Percentiles rank a stretch among this genome's conserved stretches.
These are phyloP conservation scores for Cladochytrium replicatum DNA, from an alignment of 192 early-diverging fungal genomes.

Conservation along the genomic window DNA sequence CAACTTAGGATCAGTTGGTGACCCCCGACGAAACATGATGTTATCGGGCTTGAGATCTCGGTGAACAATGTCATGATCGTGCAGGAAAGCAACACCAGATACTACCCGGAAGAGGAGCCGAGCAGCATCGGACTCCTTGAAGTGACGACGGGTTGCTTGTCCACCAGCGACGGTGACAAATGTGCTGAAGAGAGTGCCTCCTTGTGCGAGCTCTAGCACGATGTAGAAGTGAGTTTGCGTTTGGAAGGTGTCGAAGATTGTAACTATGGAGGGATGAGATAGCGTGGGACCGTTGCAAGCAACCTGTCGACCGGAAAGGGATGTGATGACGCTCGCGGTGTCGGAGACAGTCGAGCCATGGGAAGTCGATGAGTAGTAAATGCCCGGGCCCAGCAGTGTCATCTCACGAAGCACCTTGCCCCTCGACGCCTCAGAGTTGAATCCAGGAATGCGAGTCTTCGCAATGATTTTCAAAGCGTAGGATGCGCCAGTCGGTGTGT, in stretches of 20 bases:
- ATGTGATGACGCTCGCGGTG: no score
- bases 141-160: no score
- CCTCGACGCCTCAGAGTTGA: not conserved
- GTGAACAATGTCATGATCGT: not conserved
- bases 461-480: not conserved
- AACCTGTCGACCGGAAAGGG: no score
- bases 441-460: not conserved
- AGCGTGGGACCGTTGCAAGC: no score
- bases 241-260: not conserved
- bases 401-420: not conserved
- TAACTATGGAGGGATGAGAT: not conserved
- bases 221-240: not conserved
- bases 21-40: not conserved
- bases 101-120: not conserved
- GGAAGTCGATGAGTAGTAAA: no score
- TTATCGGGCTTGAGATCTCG: not conserved
- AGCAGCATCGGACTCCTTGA: no score
- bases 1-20: no score
- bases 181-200: not conserved
- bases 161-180: not conserved
- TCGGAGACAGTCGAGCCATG: no score
- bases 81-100: not conserved
- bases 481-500: not conserved
- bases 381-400: not conserved
- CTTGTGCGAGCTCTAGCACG: not conserved